Percentiles rank a stretch among this genome's conserved stretches.
Evolutionary conservation across 2,329 filamentous ascomycete species (phyloP).

Genomic region (Colletotrichum viniferum): DNA sequence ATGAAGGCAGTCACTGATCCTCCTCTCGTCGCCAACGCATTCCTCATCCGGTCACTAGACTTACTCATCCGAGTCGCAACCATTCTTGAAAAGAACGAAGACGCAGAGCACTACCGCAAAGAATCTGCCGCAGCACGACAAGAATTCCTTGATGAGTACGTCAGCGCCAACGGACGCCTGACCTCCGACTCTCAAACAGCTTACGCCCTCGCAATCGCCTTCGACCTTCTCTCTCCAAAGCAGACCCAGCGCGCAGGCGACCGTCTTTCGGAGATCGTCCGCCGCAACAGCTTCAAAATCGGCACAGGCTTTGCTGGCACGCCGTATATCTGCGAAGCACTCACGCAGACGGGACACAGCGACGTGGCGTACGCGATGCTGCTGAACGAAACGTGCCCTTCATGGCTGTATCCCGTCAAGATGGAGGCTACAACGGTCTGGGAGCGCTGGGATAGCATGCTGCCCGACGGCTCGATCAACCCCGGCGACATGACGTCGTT

Average conservation of each 20-base stretch:
- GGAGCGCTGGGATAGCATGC: conserved; percentile 46
- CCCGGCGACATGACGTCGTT: conserved; percentile 45
- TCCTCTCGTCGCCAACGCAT: conserved; percentile 34
- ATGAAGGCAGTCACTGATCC: conserved; percentile 30
- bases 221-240: conserved; percentile 12
- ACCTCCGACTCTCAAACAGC: conserved; percentile 25
- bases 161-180: conserved; percentile 16
- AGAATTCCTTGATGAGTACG: conserved; percentile 28
- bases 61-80: background rate
- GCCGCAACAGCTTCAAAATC: conserved; percentile 6
- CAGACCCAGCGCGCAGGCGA: background rate
- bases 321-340: conserved; percentile 24
- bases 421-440: conserved; percentile 46
- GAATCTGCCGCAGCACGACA: background rate
- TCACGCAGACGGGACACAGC: background rate
- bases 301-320: conserved; percentile 29
- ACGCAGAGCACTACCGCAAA: background rate
- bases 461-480: conserved; percentile 41
- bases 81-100: background rate
- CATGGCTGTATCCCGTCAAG: conserved; percentile 41
- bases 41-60: conserved; percentile 26
- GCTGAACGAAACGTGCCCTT: conserved; percentile 35
- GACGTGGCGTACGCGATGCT: conserved; percentile 40
- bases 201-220: conserved; percentile 24
- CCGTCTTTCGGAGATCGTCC: conserved; percentile 1